phyloP scores from a whole-genome alignment of 2,329 filamentous ascomycete genomes.

The Albifimbria verrucaria region DNA sequence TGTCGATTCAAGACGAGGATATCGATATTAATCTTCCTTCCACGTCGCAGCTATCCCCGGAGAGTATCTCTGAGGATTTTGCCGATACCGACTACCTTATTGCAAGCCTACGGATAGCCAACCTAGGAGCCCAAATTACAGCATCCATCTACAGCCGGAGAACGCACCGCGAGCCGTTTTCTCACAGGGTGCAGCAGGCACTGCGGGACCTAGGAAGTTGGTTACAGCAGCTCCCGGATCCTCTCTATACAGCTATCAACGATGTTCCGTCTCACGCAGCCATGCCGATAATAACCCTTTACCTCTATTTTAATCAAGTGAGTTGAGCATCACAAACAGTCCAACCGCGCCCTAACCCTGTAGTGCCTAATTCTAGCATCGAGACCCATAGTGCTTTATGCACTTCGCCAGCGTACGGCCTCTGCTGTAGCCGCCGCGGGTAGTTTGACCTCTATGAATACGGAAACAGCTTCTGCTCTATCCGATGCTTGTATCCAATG shows the following conservation, averaged over 20 bases:
- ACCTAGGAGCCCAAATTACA: not conserved
- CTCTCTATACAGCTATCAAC: not conserved
- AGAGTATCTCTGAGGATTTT: not conserved
- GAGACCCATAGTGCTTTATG: not conserved
- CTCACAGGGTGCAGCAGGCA: not conserved
- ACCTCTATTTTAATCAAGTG: not conserved
- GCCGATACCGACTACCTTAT: not conserved
- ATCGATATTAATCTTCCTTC: not conserved
- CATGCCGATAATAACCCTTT: not conserved
- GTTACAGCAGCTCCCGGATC: not conserved
- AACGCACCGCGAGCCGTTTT: not conserved
- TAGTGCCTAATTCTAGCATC: not conserved
- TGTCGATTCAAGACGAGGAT: not conserved
- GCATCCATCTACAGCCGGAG: not conserved
- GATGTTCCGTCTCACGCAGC: not conserved
- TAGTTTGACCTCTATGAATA: not conserved
- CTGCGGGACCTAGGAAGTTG: not conserved
- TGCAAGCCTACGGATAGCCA: not conserved
- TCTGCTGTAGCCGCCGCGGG: not conserved
- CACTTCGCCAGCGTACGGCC: not conserved
- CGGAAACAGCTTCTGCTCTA: not conserved
- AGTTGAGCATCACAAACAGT: not conserved
- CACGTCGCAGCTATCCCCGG: not conserved
- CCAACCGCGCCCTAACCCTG: not conserved
- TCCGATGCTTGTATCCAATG: not conserved